Percentiles rank a stretch among this genome's conserved stretches.
These are phyloP conservation scores for Dorcoceras hygrometricum DNA, from an alignment of 257 asterid species.

Conservation along the genomic window DNA sequence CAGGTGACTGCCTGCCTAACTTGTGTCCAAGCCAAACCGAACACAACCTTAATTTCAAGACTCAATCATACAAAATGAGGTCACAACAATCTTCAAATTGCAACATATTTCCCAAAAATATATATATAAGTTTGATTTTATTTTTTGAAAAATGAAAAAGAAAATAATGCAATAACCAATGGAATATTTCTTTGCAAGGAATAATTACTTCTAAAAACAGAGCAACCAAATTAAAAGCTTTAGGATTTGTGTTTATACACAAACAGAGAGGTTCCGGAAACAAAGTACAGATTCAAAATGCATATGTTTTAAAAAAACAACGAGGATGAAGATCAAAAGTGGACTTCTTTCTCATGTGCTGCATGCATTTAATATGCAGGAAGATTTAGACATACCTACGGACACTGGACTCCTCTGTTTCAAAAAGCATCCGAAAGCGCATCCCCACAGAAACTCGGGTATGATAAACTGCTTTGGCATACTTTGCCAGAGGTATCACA, in stretches of 20 bases:
- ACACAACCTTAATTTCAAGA: too few species aligned
- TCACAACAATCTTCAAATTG: background rate
- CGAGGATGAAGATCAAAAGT: background rate
- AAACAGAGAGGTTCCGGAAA: too few species aligned
- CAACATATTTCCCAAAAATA: background rate
- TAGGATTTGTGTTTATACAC: background rate
- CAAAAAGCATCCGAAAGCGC: constrained; percentile 95
- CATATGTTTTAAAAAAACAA: background rate
- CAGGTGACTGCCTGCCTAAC: background rate
- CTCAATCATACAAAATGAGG: background rate
- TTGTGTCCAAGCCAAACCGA: too few species aligned
- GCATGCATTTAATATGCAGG: background rate
- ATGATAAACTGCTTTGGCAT: constrained; percentile 82
- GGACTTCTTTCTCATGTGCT: background rate
- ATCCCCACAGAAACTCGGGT: constrained; percentile 86
- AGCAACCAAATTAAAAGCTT: background rate
- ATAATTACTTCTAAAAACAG: too few species aligned
- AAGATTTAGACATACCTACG: constrained; percentile 60
- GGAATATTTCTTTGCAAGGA: background rate
- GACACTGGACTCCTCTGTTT: constrained; percentile 88
- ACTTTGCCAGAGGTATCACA: constrained; percentile 85
- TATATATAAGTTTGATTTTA: background rate
- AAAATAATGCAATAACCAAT: background rate
- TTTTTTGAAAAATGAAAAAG: too few species aligned
- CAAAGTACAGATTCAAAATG: background rate